Evolutionary conservation across 768 basidiomycete genomes (phyloP).

Genomic region (Pholiota molesta): DNA sequence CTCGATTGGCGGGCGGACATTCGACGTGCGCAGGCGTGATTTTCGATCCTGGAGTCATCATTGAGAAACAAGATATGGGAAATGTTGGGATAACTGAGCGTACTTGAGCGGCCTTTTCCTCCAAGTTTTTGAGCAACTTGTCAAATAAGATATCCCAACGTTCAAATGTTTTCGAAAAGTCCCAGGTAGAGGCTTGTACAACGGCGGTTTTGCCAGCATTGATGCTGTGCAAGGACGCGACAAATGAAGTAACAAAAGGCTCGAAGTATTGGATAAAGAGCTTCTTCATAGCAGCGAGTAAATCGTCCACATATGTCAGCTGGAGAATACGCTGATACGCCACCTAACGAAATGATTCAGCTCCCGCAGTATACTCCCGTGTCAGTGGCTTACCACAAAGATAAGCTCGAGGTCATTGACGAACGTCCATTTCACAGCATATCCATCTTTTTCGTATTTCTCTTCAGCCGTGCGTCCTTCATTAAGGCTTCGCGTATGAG

Average conservation of each 20-base stretch:
- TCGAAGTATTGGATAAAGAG: conserved; percentile 88
- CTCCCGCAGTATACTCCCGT: conserved; percentile 8
- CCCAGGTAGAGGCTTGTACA: conserved; percentile 53
- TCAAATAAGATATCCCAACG: conserved; percentile 86
- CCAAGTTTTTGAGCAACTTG: conserved; percentile 70
- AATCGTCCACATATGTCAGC: conserved; percentile 90
- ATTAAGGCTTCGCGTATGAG: conserved; percentile 91
- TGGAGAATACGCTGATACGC: conserved; percentile 97
- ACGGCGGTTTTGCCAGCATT: conserved; percentile 47
- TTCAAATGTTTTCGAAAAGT: conserved; percentile 70
- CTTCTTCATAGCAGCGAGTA: conserved; percentile 77
- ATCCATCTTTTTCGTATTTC: conserved; percentile 92
- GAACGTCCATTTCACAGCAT: conserved; percentile 92
- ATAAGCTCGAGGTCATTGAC: conserved; percentile 96
- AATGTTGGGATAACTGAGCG: conserved; percentile 14
- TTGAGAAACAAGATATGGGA: conserved; percentile 9
- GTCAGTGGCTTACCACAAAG: conserved; percentile 74
- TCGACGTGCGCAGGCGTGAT: conserved; percentile 54
- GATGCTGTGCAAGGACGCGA: conserved; percentile 77
- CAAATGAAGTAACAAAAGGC: conserved; percentile 81
- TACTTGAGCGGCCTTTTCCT: conserved; percentile 75
- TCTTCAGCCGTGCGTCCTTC: conserved; percentile 84
- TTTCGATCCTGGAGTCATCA: conserved; percentile 63
- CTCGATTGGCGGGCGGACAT: conserved; percentile 36
- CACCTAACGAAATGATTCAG: conserved; percentile 53